phyloP scores from a whole-genome alignment of 1,139 yeast species.

The Saccharomyces hybrid region DNA sequence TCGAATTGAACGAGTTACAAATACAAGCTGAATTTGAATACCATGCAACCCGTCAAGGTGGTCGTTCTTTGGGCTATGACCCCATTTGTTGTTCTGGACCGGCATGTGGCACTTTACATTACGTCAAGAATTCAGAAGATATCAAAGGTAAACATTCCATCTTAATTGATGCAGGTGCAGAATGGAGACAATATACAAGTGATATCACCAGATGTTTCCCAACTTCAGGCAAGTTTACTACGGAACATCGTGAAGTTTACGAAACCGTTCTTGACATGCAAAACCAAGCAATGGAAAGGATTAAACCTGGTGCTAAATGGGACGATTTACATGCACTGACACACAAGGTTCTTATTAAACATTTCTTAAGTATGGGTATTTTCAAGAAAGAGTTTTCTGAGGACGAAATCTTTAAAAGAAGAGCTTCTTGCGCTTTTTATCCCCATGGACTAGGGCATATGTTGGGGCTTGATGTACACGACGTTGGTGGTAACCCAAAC shows the following conservation, averaged over 20 bases:
- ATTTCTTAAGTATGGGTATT: constrained; percentile 67
- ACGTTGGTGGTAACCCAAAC: constrained; percentile 83
- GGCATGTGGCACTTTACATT: constrained; percentile 85
- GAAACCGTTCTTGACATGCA: constrained; percentile 84
- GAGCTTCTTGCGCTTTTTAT: constrained; percentile 70
- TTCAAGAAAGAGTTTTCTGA: constrained; percentile 53
- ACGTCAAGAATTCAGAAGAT: constrained; percentile 73
- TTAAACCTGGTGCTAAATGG: constrained; percentile 82
- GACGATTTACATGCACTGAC: constrained; percentile 75
- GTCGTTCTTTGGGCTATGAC: constrained; percentile 81
- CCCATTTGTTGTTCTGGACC: constrained; percentile 96
- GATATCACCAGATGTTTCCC: constrained; percentile 97
- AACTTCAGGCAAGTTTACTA: constrained; percentile 78
- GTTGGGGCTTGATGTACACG: constrained; percentile 93
- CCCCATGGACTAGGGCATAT: constrained; percentile 96
- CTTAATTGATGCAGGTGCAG: constrained; percentile 94
- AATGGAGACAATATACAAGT: constrained; percentile 86
- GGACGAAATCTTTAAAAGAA: constrained; percentile 62
- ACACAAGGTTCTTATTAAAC: constrained; percentile 67
- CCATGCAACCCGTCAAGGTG: constrained; percentile 90
- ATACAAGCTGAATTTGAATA: constrained; percentile 92
- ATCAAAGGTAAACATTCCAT: constrained; percentile 54
- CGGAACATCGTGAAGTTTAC: constrained; percentile 78
- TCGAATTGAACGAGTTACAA: constrained; percentile 82
- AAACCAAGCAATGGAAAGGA: constrained; percentile 51